phyloP scores from a whole-genome alignment of 2,329 filamentous ascomycete genomes.

The Sclerotinia subarctica region DNA sequence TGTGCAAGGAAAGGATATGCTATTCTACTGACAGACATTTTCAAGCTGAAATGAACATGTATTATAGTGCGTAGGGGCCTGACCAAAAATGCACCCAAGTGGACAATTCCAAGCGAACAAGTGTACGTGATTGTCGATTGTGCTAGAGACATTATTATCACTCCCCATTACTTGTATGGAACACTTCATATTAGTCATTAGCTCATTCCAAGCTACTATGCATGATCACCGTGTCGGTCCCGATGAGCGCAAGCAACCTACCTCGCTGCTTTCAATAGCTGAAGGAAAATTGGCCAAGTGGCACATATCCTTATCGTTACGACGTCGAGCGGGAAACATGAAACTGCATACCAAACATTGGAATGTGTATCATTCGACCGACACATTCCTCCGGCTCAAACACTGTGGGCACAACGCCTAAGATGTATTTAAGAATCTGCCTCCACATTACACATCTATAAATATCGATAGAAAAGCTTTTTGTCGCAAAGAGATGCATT shows the following conservation, averaged over 20 bases:
- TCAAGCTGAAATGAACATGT: no score
- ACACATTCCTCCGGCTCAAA: background rate
- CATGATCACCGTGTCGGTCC: background rate
- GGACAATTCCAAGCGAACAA: no score
- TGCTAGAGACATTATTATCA: no score
- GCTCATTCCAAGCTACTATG: background rate
- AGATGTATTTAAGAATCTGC: background rate
- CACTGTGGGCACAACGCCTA: background rate
- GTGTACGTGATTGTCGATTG: no score
- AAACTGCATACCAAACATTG: slow-evolving; percentile 1
- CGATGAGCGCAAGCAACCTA: background rate
- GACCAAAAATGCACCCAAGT: no score
- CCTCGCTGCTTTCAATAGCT: background rate
- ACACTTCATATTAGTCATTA: background rate
- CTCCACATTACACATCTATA: slow-evolving; percentile 2
- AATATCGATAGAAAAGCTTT: background rate
- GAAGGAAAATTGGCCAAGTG: background rate
- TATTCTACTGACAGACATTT: no score
- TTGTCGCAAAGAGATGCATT: no score
- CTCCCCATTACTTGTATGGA: no score
- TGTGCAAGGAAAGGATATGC: no score
- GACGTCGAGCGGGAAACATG: background rate
- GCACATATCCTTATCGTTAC: background rate
- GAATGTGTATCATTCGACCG: background rate
- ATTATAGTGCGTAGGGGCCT: no score